phyloP scores from a whole-genome alignment of 495 filamentous ascomycete species.

The Friedmanniomyces simplex region DNA sequence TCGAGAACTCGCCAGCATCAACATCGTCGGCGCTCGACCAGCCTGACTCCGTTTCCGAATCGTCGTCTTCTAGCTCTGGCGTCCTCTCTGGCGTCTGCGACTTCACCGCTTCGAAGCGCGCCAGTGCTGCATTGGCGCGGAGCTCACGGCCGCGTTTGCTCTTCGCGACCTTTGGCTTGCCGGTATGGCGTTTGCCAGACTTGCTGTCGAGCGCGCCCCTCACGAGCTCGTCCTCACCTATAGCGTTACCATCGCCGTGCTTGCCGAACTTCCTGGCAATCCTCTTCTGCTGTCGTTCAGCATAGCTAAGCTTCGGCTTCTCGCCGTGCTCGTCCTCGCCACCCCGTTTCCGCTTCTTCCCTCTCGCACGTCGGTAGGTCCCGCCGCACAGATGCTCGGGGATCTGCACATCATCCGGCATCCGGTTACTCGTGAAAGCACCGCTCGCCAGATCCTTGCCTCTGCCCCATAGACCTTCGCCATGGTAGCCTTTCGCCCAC shows the following conservation, averaged over 20 bases:
- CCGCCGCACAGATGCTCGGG: conserved; percentile 62
- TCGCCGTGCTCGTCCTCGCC: conserved; percentile 22
- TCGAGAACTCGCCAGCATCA: too few species aligned
- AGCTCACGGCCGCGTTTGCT: conserved; percentile 63
- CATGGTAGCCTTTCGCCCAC: conserved; percentile 56
- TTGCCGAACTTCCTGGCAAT: conserved; percentile 67
- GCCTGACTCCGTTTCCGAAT: conserved; percentile 22
- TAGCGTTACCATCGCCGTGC: conserved; percentile 42
- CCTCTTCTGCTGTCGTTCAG: conserved; percentile 50
- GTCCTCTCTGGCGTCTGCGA: conserved; percentile 27
- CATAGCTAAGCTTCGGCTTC: conserved; percentile 43
- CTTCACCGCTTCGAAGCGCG: conserved; percentile 53
- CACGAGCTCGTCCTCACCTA: conserved; percentile 55
- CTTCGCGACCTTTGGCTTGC: conserved; percentile 59
- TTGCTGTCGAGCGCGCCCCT: conserved; percentile 52
- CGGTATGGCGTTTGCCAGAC: conserved; percentile 42
- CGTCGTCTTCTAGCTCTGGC: conserved; percentile 24
- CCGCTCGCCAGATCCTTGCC: conserved; percentile 51
- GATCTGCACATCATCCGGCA: conserved; percentile 41
- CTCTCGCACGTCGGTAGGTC: conserved; percentile 45
- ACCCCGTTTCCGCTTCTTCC: conserved; percentile 40
- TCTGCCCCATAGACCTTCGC: conserved; percentile 67
- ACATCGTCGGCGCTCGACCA: conserved; percentile 10
- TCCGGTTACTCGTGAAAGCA: conserved; percentile 41
- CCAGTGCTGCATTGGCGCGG: conserved; percentile 63